Base-by-base conservation (phyloP, 495 filamentous ascomycete genomes). In the Aspergillus steynii region DNA sequence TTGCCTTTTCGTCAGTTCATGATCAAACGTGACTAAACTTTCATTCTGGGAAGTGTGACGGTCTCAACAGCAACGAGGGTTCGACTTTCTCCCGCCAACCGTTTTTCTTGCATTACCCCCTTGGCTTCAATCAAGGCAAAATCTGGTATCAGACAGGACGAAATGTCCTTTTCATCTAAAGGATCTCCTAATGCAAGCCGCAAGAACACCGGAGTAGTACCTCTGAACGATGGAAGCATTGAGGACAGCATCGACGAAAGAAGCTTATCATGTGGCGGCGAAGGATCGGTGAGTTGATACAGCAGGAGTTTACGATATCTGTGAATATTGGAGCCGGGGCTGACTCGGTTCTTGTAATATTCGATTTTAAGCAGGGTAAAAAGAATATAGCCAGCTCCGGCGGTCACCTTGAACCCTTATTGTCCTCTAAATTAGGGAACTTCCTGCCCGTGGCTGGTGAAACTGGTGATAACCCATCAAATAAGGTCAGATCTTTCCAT, bases 351-450 rank as follows among this genome's bases (percentile, higher is more conserved):
- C 12, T 5, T 59, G 25, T n/a, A 3, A 29, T 27, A 37, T 3
- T 10, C 29, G 53, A 5, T 57, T 57, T 37, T 10, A 29, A 32
- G n/a, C 28, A 76, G 74, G 62, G 59, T 52, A 63, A 63, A 26
- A 77, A 74, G 37, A 72, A 72, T 58, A 60, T 62, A 42, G 65
- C 60, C 54, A 61, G 61, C 27, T 70, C 65, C 29, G 71, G 63
- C 45, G 69, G 71, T 46, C 64, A 71, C 29, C 69, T 74, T 12
- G 69, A 75, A 50, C 66, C 71, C 9, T 50, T 80, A 14, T 70
- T 74, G 34, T 73, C 72, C 3, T 77, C 77, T 2, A 81, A 73
- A 56, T 66, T 79, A 53, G 75, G 71, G 32, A 78, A 78, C 53
- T 59, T 71, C 25, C 74, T 77, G 42, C 54, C 50, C 15, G 55